Base-by-base conservation (phyloP, 2,329 filamentous ascomycete genomes). In the Blastomyces percursus region DNA sequence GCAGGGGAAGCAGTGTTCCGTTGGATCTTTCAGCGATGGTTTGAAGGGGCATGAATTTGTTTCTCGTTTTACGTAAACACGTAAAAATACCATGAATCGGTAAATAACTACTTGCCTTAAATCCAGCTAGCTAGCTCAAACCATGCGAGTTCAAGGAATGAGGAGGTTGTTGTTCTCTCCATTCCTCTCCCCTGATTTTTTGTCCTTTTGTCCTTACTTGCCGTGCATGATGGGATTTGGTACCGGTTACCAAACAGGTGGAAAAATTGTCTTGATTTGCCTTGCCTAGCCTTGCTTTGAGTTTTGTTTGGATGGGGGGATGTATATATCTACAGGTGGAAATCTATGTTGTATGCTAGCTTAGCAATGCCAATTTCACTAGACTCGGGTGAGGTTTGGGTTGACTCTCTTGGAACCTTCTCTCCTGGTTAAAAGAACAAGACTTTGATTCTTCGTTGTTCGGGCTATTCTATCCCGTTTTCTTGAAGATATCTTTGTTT, bases 1-100 rank as follows among this genome's bases (percentile, higher is more conserved):
- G 94, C 9, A 84, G 93, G 72, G 93, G 91, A 40, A 96, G 91
- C 77, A 96, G 90, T 79, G 92, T 97, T 68, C 94, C 94, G 38
- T 79, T 97, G 69, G 90, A 97, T 78, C 76, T 99, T 71, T 84
- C 80, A 67, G 79, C 82, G 16, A 81, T 88, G 59, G 62, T 62
- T 32, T 72, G 61, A 66, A 40, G 32, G 5, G 32, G 8, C 4
- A 35, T 3, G 21, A 3, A 24, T 30, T 30, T 4, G 27, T 44
- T 32, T 54, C 9, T 7, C 32, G 35, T 12, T 21, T 42, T 42
- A 42, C 40, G 4, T 42, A 42, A 14, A 42, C 12, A 30, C n/a
- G n/a, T n/a, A n/a, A n/a, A n/a, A n/a, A n/a, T 9, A 42, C 12
- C 12, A 19, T 42, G 16, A 42, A 8, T 35, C 8, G 32, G 8